phyloP scores from a whole-genome alignment of 352 stramenopile species.

The Globisporangium canariense region DNA sequence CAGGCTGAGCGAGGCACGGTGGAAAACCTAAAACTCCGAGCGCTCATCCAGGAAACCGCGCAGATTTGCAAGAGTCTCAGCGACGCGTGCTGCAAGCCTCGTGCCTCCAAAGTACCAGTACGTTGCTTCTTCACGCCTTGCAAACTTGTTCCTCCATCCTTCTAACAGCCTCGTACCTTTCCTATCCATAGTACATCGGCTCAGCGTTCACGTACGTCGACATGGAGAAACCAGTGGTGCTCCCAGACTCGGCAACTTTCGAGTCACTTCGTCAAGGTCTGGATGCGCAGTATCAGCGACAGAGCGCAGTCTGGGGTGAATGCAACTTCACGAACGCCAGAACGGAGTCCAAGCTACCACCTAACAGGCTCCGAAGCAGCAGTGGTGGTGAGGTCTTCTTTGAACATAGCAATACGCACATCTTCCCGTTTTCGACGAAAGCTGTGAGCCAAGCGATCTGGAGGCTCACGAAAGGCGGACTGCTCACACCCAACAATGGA shows the following conservation, averaged over 20 bases:
- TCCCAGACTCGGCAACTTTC: constrained; percentile 18
- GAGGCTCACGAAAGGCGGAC: background rate
- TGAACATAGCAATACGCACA: background rate
- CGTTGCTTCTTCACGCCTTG: background rate
- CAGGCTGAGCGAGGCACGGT: background rate
- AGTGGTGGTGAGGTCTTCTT: background rate
- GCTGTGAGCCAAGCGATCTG: background rate
- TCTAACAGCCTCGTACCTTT: constrained; percentile 1
- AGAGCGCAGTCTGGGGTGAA: constrained; percentile 18
- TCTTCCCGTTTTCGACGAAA: background rate
- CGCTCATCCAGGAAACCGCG: constrained; percentile 3
- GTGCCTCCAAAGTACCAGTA: background rate
- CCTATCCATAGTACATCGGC: background rate
- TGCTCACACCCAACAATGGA: background rate
- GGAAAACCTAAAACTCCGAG: constrained; percentile 1
- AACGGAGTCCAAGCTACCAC: background rate
- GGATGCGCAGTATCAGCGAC: constrained; percentile 21
- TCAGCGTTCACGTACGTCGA: background rate
- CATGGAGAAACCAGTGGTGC: background rate
- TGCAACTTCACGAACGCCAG: constrained; percentile 18
- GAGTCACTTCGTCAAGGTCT: constrained; percentile 22
- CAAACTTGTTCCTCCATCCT: background rate
- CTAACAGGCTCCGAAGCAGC: background rate
- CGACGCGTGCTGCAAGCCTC: background rate
- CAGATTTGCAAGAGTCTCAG: background rate